Conservation (phyloP, 352 stramenopile species). For the Paralagenidium karlingii region DNA sequence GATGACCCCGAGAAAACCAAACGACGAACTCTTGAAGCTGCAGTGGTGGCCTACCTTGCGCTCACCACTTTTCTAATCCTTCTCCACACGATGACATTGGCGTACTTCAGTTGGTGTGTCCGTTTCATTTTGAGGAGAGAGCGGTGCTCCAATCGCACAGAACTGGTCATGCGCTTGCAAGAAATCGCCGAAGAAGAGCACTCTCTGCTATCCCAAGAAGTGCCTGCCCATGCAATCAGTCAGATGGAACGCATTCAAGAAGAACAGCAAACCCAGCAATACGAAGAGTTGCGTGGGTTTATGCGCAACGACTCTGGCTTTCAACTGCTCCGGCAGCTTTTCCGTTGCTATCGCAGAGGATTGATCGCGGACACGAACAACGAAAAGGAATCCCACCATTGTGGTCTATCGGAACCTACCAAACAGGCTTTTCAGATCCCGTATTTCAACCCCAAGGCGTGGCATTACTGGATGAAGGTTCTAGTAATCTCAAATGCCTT, state of each 20-base stretch:
- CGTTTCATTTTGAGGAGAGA: neutral
- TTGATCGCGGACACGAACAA: neutral
- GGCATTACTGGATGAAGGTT: conserved; percentile 49
- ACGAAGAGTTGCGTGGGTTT: conserved; percentile 2
- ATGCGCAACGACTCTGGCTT: conserved; percentile 13
- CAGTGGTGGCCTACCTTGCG: neutral
- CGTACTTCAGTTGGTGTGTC: conserved; percentile 23
- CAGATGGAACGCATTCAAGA: conserved; percentile 12
- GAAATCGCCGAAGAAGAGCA: conserved; percentile 10
- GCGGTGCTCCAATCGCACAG: neutral
- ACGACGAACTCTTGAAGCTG: neutral
- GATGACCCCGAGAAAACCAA: neutral
- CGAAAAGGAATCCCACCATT: neutral
- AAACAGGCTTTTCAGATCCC: no score
- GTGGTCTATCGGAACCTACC: no score
- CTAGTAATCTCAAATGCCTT: conserved; percentile 52
- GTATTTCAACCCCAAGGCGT: conserved; percentile 3
- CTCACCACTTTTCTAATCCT: conserved; percentile 8
- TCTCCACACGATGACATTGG: conserved; percentile 18
- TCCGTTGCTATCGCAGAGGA: neutral
- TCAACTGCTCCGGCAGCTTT: conserved; percentile 8
- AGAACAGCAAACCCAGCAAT: no score
- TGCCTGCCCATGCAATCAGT: conserved; percentile 9
- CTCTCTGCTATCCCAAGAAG: conserved; percentile 5
- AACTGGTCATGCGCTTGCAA: conserved; percentile 4